phyloP scores from a whole-genome alignment of 495 filamentous ascomycete species.

The Hypoxylon fragiforme region DNA sequence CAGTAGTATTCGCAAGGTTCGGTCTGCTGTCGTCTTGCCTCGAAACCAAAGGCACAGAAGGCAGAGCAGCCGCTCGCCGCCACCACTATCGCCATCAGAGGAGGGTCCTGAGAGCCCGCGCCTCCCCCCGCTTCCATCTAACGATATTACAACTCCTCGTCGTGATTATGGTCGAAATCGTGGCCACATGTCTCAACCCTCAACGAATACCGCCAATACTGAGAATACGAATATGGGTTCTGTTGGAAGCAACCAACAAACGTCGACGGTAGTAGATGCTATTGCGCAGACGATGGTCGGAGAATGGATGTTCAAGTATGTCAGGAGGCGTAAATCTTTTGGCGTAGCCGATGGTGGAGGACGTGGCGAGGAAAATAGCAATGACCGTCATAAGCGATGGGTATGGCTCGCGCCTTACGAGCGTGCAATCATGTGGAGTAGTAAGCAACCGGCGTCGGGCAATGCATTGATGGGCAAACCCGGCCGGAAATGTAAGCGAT shows the following conservation, averaged over 20 bases:
- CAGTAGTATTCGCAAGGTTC: conserved; percentile 74
- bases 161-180: conserved; percentile 45
- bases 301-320: conserved; percentile 99
- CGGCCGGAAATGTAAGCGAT: conserved; percentile 85
- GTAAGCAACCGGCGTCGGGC: conserved; percentile 89
- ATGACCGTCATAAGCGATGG: conserved; percentile 89
- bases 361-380: conserved; percentile 61
- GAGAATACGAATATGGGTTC: conserved; percentile 55
- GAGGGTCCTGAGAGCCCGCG: conserved; percentile 70
- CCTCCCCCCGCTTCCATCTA: conserved; percentile 71
- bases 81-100: conserved; percentile 66
- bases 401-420: conserved; percentile 98
- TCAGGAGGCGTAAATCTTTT: conserved; percentile 89
- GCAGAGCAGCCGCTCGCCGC: conserved; percentile 64
- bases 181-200: conserved; percentile 55
- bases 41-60: conserved; percentile 49
- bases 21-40: conserved; percentile 75
- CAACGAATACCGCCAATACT: conserved; percentile 59
- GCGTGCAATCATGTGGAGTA: conserved; percentile 95
- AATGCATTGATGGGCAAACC: conserved; percentile 91
- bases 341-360: conserved; percentile 69
- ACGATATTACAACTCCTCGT: conserved; percentile 68
- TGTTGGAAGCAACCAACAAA: conserved; percentile 62
- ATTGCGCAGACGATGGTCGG: conserved; percentile 99
- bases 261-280: conserved; percentile 89